A percentile compares a stretch with the other conserved stretches of the same genome.
phyloP scores from a whole-genome alignment of 2,329 filamentous ascomycete genomes.

The Passalora sequoiae region DNA sequence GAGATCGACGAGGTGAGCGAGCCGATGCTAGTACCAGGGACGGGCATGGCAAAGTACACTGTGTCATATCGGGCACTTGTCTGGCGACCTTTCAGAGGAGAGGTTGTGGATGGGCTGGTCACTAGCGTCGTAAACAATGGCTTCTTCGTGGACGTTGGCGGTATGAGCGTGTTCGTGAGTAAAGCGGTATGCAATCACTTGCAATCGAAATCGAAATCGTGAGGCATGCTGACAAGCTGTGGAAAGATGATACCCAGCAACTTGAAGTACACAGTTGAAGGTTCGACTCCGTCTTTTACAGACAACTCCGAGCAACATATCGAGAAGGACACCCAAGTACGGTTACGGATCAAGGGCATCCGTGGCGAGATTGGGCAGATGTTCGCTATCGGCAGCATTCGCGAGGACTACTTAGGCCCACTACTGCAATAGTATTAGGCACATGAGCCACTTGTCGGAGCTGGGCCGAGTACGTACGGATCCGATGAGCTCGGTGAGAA shows the following conservation, averaged over 20 bases:
- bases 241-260: constrained; percentile 81
- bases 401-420: constrained; percentile 53
- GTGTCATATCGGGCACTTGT: constrained; percentile 94
- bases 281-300: constrained; percentile 92
- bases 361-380: constrained; percentile 91
- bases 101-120: constrained; percentile 95
- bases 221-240: constrained; percentile 5
- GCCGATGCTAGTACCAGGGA: constrained; percentile 77
- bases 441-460: no score
- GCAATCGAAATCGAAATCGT: no score
- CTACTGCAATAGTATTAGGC: constrained; percentile 10
- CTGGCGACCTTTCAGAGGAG: constrained; percentile 95
- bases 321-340: constrained; percentile 86
- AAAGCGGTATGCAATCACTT: constrained; percentile 72
- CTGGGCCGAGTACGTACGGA: no score
- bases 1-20: constrained; percentile 93
- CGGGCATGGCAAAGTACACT: constrained; percentile 87
- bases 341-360: constrained; percentile 89
- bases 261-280: constrained; percentile 91
- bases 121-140: constrained; percentile 85
- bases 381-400: constrained; percentile 96
- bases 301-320: constrained; percentile 93
- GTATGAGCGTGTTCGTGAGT: constrained; percentile 72
- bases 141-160: constrained; percentile 81
- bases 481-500: no score